Base-by-base conservation (phyloP, 495 filamentous ascomycete species). In the Bathelium albidoporum region DNA sequence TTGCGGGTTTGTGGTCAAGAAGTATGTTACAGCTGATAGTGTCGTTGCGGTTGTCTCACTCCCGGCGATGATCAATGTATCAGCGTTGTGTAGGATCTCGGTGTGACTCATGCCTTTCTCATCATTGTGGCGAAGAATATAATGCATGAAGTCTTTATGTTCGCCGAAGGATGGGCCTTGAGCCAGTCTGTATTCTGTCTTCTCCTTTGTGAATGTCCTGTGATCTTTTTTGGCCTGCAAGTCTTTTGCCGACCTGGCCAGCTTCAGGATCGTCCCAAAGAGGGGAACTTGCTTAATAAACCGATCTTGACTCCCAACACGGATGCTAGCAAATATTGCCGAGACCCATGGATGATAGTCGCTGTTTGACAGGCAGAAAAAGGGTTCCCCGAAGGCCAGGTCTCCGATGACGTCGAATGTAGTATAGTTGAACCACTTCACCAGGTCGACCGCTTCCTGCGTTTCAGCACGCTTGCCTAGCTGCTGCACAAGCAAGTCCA, bases 341-440 rank as follows among this genome's bases (percentile, higher is more conserved):
- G 62, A 59, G 41, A 70, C 65, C 68, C 68, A 70, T 41, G 60
- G 65, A 44, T 69, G 67, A 53, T 62, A 64, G 49, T 67, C 65
- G 16, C 65, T 65, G 11, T 58, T 41, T 10, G 65, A 60, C 18
- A 70, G 61, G 59, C 66, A 65, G 59, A 60, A 62, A 55, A 70
- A 70, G 1, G 68, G 62, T 34, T 70, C 68, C 0, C 67, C 67
- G 60, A 71, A 71, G 1, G 64, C 18, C 11, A 71, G 67, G 24
- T 71, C 69, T 1, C 66, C 66, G 49, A 70, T 66, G 32, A 70
- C 61, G 59, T 70, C 68, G 41, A 69, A 70, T 3, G 68, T 68
- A 43, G 66, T 62, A 22, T 64, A 70, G 59, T 70, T 70, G 64
- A 36, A 69, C 68, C 68, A 70, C 24, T 66, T 68, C 26, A 63